Base-by-base conservation (phyloP, 176 grass and related monocot genomes). In the Bolboschoenus planiculmis region DNA sequence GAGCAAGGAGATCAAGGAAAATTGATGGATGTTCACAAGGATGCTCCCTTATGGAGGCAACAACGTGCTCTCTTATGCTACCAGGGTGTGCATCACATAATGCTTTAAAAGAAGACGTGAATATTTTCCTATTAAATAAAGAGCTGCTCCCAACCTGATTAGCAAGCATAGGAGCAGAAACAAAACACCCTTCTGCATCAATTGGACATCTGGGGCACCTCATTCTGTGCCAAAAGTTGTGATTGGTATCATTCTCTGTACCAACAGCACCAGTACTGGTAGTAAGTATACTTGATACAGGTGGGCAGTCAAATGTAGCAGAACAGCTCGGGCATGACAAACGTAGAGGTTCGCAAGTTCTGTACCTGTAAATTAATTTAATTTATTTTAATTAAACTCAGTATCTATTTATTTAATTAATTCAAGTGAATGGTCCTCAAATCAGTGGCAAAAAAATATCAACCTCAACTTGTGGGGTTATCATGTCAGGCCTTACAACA, bases 321-420 rank as follows among this genome's bases (percentile, higher is more conserved):
- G 92, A 90, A 84, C 93, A 96, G 77, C 93, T 93, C 42, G 93
- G 91, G 31, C 97, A 99, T 83, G 91, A 93, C 67, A 99, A 87
- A 35, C 86, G 63, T 60, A 99, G 72, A 71, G 89, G 89, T 79
- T 99, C 97, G 64, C 93, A 99, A 67, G 90, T 89, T 83, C 44
- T 89, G 83, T 92, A 99, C 90, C 97, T 99, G 84, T 4, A 77
- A 50, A 83, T 80, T 87, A 83, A 82, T 37, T 80, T 16, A 85
- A 44, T 57, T 84, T 79, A 83, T 81, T 91, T 14, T 58, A 84
- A 35, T 83, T 55, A 60, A 66, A 74, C 15, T 74, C 42, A 66
- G 14, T 46, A 88, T 8, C 42, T 56, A 74, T 36, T 9, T 46
- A 86, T 2, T 77, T 53, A 77, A 51, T 51, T 76, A 13, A 51